Percentiles rank a stretch among this genome's conserved stretches.
Evolutionary conservation across 1,139 yeast species (phyloP).

Genomic region (Kluyveromyces marxianus): DNA sequence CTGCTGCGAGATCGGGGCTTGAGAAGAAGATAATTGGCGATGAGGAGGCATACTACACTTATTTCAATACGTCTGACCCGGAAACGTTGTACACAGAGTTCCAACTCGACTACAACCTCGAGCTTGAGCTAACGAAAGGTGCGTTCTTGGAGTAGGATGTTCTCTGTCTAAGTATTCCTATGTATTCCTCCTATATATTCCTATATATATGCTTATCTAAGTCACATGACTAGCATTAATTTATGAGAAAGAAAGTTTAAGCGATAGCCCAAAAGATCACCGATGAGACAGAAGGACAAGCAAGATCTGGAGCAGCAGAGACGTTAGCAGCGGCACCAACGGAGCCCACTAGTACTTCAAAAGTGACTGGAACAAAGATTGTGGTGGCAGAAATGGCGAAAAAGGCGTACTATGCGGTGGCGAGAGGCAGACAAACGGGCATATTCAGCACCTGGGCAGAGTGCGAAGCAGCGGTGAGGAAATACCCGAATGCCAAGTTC

Average conservation of each 20-base stretch:
- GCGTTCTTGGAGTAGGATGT: constrained; percentile 8
- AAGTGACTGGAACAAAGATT: not conserved
- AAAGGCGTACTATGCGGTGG: constrained; percentile 46
- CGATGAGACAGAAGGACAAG: not conserved
- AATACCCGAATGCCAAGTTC: constrained; percentile 46
- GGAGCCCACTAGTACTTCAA: not conserved
- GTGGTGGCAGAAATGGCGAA: not conserved
- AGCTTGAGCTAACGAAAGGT: constrained; percentile 22
- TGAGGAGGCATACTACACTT: constrained; percentile 64
- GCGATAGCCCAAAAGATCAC: no score
- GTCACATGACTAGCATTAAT: not conserved
- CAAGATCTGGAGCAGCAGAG: not conserved
- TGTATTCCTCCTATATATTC: not conserved
- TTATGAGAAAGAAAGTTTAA: not conserved
- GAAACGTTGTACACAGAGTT: constrained; percentile 63
- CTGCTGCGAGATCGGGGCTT: constrained; percentile 35
- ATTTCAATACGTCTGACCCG: constrained; percentile 50
- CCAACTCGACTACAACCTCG: constrained; percentile 51
- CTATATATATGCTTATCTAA: not conserved
- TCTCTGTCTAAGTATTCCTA: not conserved
- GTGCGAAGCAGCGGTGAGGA: constrained; percentile 42
- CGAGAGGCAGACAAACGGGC: constrained; percentile 46
- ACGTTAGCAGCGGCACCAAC: not conserved
- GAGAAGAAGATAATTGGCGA: constrained; percentile 40
- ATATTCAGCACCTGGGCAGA: constrained; percentile 46